A percentile compares a stretch with the other conserved stretches of the same genome.
Evolutionary conservation across 139 green algal genomes (phyloP).

Genomic region (Yamagishiella unicocca): DNA sequence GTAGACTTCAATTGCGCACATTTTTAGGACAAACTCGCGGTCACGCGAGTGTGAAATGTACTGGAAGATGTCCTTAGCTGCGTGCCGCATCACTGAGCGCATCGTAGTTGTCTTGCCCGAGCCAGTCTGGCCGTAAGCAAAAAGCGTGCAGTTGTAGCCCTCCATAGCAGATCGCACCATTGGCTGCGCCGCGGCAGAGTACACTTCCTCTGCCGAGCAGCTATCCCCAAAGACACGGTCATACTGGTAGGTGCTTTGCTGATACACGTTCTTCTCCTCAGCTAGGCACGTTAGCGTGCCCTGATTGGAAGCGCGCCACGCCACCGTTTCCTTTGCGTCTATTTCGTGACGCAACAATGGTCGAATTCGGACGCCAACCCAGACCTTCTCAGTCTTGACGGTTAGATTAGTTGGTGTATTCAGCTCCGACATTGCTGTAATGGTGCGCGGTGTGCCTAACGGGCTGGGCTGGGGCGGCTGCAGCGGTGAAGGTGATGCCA

Average conservation of each 20-base stretch:
- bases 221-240: constrained; percentile 57
- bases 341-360: constrained; percentile 58
- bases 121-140: constrained; percentile 74
- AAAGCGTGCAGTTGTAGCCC: constrained; percentile 62
- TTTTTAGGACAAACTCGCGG: constrained; percentile 62
- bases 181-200: constrained; percentile 50
- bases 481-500: not conserved
- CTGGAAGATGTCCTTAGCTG: constrained; percentile 67
- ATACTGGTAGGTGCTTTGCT: constrained; percentile 49
- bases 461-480: not conserved
- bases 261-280: constrained; percentile 43
- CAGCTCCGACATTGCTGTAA: not conserved
- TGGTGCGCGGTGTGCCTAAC: not conserved
- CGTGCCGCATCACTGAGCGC: constrained; percentile 57
- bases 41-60: constrained; percentile 31
- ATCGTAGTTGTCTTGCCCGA: constrained; percentile 79
- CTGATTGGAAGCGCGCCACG: constrained; percentile 46
- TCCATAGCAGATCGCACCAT: constrained; percentile 53
- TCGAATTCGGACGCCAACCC: constrained; percentile 66
- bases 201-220: constrained; percentile 61
- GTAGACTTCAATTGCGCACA: constrained; percentile 80
- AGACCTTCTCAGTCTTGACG: constrained; percentile 57
- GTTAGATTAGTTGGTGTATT: not conserved
- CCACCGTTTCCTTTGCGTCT: constrained; percentile 46
- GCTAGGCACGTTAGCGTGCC: constrained; percentile 50